A percentile compares a stretch with the other conserved stretches of the same genome.
Evolutionary conservation across 306 rosid species (phyloP).

Genomic region (Leucaena leucocephala): DNA sequence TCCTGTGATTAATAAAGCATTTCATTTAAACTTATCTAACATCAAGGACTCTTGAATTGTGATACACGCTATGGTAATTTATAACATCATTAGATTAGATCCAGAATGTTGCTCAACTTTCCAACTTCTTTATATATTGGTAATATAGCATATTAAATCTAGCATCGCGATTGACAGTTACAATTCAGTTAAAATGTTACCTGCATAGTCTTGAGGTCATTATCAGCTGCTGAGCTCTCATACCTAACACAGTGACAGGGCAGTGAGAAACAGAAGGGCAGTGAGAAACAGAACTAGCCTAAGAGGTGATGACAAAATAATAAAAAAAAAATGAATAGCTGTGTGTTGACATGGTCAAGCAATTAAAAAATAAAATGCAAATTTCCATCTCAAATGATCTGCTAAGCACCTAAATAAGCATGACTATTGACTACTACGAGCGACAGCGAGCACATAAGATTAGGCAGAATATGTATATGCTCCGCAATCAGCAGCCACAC

Average conservation of each 20-base stretch:
- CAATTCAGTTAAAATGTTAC: constrained; percentile 46
- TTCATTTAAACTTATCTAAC: constrained; percentile 12
- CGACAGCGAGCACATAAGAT: constrained; percentile 16
- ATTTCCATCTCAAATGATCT: constrained; percentile 2
- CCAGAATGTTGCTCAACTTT: constrained; percentile 9
- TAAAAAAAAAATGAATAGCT: not conserved
- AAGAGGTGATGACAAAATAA: not conserved
- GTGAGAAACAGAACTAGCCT: constrained; percentile 37
- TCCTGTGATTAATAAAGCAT: constrained; percentile 58
- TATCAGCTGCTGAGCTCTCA: constrained; percentile 65
- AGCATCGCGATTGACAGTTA: constrained; percentile 11
- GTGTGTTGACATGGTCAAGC: constrained; percentile 17
- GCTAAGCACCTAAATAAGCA: constrained; percentile 23
- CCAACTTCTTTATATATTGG: not conserved
- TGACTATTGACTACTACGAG: constrained; percentile 11
- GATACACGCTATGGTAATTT: constrained; percentile 18
- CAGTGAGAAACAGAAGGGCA: constrained; percentile 43
- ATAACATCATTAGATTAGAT: constrained; percentile 6
- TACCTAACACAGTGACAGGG: constrained; percentile 50
- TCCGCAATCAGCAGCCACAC: constrained; percentile 7
- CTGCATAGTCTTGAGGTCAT: constrained; percentile 71
- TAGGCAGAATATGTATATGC: constrained; percentile 27
- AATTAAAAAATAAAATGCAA: constrained; percentile 6
- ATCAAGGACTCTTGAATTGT: not conserved
- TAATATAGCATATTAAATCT: constrained; percentile 4